These are phyloP conservation scores for Aspergillus puulaauensis DNA, from an alignment of 2,329 filamentous ascomycete genomes.

Conservation along the genomic window DNA sequence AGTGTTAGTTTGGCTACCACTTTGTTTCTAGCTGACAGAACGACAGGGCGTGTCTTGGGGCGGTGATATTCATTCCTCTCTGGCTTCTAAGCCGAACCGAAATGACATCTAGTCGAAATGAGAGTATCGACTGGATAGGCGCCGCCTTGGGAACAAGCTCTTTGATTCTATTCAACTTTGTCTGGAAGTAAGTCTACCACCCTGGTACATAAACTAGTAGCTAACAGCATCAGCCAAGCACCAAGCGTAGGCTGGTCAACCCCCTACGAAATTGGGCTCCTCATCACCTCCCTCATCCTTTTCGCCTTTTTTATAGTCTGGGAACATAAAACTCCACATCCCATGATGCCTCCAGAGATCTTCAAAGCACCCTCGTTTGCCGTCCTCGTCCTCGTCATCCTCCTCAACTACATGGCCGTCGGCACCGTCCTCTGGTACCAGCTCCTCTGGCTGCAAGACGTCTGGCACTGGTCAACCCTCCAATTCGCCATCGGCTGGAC, in stretches of 20 bases:
- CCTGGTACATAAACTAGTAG: background rate
- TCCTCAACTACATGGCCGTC: conserved; percentile 50
- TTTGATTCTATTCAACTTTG: conserved; percentile 52
- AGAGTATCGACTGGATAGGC: conserved; percentile 44
- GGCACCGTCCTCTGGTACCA: conserved; percentile 53
- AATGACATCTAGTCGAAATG: conserved; percentile 34
- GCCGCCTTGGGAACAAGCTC: conserved; percentile 39
- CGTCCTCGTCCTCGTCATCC: conserved; percentile 44
- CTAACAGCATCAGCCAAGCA: conserved; percentile 36
- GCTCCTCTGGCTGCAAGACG: conserved; percentile 45
- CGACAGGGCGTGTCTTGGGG: conserved; percentile 24
- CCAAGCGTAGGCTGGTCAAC: conserved; percentile 48
- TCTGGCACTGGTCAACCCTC: conserved; percentile 45
- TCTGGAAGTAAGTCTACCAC: conserved; percentile 49
- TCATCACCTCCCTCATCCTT: conserved; percentile 39
- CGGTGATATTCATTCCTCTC: conserved; percentile 22
- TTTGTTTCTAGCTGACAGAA: background rate
- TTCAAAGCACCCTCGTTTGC: conserved; percentile 48
- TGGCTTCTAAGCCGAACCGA: conserved; percentile 30
- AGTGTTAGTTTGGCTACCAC: conserved; percentile 6
- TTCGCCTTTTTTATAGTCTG: conserved; percentile 38
- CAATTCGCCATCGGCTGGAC: conserved; percentile 41
- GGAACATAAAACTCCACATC: conserved; percentile 42
- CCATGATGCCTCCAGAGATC: conserved; percentile 49
- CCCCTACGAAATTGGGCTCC: conserved; percentile 42